A percentile compares a stretch with the other conserved stretches of the same genome.
Evolutionary conservation across 2,329 filamentous ascomycete genomes (phyloP).

Genomic region (Xylaria sp.): DNA sequence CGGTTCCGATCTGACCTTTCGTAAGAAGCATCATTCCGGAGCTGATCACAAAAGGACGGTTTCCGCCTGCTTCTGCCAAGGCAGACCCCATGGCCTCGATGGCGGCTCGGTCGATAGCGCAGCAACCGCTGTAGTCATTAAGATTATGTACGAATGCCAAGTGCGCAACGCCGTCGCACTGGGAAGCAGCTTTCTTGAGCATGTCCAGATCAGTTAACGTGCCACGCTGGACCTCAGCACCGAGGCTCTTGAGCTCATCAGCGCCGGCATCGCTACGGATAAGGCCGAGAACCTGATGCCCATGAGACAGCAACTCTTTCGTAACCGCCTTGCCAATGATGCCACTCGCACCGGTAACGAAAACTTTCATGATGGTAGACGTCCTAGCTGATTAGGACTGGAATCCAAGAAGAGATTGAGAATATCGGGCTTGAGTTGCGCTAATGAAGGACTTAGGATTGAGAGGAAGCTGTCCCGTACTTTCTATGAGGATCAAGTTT

Average conservation of each 20-base stretch:
- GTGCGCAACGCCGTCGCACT: constrained; percentile 25
- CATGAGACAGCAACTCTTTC: constrained; percentile 22
- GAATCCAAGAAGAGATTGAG: background rate
- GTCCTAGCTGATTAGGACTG: background rate
- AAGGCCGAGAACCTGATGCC: constrained; percentile 27
- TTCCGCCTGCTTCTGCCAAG: constrained; percentile 9
- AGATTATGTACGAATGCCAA: constrained; percentile 28
- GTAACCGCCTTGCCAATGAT: constrained; percentile 22
- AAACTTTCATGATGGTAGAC: constrained; percentile 16
- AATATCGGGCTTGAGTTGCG: background rate
- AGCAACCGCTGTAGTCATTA: constrained; percentile 12
- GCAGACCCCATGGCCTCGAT: constrained; percentile 28
- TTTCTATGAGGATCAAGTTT: background rate
- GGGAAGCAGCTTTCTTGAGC: constrained; percentile 16
- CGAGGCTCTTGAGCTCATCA: background rate
- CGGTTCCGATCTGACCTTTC: constrained; percentile 18
- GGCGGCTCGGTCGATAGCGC: constrained; percentile 26
- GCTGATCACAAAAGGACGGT: constrained; percentile 24
- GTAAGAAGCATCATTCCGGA: constrained; percentile 24
- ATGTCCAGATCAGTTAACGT: constrained; percentile 19
- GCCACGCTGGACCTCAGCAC: constrained; percentile 22
- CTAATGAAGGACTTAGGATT: background rate
- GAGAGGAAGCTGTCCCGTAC: background rate
- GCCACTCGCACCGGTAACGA: constrained; percentile 28
- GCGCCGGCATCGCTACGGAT: constrained; percentile 20